These are phyloP conservation scores for Cercospora zeae-maydis DNA, from an alignment of 2,329 filamentous ascomycete species.

Conservation along the genomic window DNA sequence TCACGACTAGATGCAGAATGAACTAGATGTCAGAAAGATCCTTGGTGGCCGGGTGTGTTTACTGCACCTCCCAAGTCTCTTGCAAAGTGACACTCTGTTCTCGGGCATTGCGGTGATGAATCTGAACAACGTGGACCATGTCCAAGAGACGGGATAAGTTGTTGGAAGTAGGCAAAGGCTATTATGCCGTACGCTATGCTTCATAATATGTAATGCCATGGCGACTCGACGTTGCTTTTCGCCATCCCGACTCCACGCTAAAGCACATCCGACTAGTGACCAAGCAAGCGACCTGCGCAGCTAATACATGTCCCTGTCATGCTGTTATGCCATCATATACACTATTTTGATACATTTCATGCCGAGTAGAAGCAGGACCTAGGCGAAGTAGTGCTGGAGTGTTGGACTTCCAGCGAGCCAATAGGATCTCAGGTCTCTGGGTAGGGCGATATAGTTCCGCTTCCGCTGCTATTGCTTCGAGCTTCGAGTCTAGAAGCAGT, in stretches of 20 bases:
- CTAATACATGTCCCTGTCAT: not conserved
- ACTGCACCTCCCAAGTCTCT: too few relatives aligned
- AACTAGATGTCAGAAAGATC: too few relatives aligned
- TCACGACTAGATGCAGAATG: too few relatives aligned
- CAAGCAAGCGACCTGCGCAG: constrained; percentile 6
- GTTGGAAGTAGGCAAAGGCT: not conserved
- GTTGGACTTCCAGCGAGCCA: not conserved
- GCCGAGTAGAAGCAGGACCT: not conserved
- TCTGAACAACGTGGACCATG: not conserved
- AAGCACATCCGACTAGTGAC: constrained; percentile 1
- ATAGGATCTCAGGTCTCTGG: constrained; percentile 14
- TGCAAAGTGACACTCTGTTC: too few relatives aligned
- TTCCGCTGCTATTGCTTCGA: not conserved
- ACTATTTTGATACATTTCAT: constrained; percentile 8
- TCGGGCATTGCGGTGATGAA: too few relatives aligned
- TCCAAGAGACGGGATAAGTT: not conserved
- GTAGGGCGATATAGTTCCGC: constrained; percentile 19
- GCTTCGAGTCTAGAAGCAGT: constrained; percentile 21
- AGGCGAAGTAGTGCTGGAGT: not conserved
- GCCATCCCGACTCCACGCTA: constrained; percentile 9
- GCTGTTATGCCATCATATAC: constrained; percentile 11
- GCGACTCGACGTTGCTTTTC: constrained; percentile 5
- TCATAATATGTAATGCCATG: not conserved
- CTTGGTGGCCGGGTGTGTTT: too few relatives aligned
- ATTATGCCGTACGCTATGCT: not conserved